Percentiles rank a stretch among this genome's conserved stretches.
Conservation (phyloP, 805 yeast genomes). For the Grigorovia transvaalensis region DNA sequence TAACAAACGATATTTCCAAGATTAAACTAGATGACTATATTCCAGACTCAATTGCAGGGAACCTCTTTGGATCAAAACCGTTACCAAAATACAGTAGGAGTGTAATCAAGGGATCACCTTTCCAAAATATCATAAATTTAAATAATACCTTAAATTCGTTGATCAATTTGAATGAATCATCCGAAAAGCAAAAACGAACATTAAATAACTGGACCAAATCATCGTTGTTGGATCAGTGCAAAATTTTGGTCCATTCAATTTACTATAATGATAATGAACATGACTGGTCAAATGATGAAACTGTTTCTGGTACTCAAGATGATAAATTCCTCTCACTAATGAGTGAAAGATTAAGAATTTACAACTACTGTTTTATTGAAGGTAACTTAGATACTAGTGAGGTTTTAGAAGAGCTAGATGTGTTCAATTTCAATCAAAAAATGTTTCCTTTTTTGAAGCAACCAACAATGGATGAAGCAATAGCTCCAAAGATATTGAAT, state of each 20-base stretch:
- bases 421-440: background rate
- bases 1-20: background rate
- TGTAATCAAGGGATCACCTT: background rate
- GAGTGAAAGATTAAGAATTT: slow-evolving; percentile 21
- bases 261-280: background rate
- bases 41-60: background rate
- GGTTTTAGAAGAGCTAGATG: slow-evolving; percentile 7
- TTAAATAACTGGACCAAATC: background rate
- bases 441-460: background rate
- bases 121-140: background rate
- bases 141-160: background rate
- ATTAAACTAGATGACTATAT: background rate
- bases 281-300: background rate
- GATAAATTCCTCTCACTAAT: background rate
- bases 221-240: background rate
- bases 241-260: background rate
- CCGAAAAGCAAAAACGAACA: background rate
- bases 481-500: slow-evolving; percentile 16
- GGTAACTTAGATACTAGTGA: slow-evolving; percentile 8
- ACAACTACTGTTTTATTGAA: slow-evolving; percentile 20
- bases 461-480: background rate
- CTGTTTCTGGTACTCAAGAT: background rate
- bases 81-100: background rate
- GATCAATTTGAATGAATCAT: background rate
- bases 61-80: background rate